These are phyloP conservation scores for Ceratobasidium sp. DNA, from an alignment of 1,284 basidiomycete genomes.

Conservation along the genomic window DNA sequence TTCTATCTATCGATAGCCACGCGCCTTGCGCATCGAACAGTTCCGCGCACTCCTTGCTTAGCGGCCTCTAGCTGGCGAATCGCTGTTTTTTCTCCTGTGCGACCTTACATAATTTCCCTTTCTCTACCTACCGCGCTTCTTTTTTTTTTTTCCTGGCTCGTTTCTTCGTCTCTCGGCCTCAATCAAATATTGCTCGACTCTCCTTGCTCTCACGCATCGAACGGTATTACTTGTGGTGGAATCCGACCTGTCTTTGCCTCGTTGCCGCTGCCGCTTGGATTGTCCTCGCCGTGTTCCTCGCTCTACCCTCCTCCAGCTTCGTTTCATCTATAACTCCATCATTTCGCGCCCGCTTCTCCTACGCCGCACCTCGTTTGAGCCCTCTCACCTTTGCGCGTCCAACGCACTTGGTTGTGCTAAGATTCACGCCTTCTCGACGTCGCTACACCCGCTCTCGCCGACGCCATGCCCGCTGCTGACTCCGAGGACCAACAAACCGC, in stretches of 20 bases:
- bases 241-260: neutral
- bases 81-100: too few species aligned
- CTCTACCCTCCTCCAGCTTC: neutral
- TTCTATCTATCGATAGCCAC: neutral
- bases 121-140: too few species aligned
- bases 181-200: too few species aligned
- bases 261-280: neutral
- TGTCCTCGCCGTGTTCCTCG: neutral
- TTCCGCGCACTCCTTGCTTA: neutral
- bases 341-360: neutral
- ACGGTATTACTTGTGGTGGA: too few species aligned
- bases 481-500: neutral
- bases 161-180: neutral
- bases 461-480: neutral
- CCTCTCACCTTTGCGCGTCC: neutral
- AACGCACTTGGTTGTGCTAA: neutral
- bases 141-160: neutral
- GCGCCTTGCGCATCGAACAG: neutral
- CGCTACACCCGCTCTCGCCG: too few species aligned
- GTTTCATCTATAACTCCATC: neutral
- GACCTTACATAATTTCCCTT: too few species aligned
- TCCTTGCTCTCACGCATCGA: too few species aligned
- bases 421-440: too few species aligned
- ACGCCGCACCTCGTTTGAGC: neutral
- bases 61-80: too few species aligned